Conservation (phyloP, 306 rosid genomes). For the Vachellia pachyceras region DNA sequence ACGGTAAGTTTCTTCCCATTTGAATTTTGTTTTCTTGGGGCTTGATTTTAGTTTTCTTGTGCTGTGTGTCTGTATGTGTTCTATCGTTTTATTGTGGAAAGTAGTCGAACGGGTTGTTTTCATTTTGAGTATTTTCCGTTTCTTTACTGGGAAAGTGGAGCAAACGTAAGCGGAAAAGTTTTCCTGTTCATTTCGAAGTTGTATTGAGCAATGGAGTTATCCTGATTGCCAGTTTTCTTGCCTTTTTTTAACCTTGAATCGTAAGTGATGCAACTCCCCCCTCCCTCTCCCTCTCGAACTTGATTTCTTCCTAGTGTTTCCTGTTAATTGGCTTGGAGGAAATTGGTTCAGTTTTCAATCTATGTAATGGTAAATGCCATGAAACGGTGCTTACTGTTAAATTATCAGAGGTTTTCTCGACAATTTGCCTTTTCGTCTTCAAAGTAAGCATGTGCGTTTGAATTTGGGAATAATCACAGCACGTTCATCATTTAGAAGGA, state of each 20-base stretch:
- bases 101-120: slow-evolving; percentile 9
- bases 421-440: neutral
- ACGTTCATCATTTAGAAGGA: slow-evolving; percentile 20
- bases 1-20: neutral
- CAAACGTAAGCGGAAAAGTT: slow-evolving; percentile 14
- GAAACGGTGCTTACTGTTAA: slow-evolving; percentile 24
- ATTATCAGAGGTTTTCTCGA: neutral
- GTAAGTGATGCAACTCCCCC: slow-evolving; percentile 9
- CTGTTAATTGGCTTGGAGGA: neutral
- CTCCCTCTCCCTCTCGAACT: neutral
- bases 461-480: slow-evolving; percentile 8
- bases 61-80: neutral
- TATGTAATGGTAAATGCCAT: neutral
- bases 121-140: slow-evolving; percentile 12
- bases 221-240: slow-evolving; percentile 17
- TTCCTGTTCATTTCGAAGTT: no score
- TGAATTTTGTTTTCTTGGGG: slow-evolving; percentile 20
- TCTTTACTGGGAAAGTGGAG: slow-evolving; percentile 41
- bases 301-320: slow-evolving; percentile 6
- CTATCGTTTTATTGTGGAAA: neutral
- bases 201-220: neutral
- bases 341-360: slow-evolving; percentile 1
- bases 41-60: slow-evolving; percentile 17
- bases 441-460: neutral
- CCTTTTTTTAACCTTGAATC: neutral